Evolutionary conservation across 2,329 filamentous ascomycete species (phyloP).

Genomic region (Botrytis fragariae): DNA sequence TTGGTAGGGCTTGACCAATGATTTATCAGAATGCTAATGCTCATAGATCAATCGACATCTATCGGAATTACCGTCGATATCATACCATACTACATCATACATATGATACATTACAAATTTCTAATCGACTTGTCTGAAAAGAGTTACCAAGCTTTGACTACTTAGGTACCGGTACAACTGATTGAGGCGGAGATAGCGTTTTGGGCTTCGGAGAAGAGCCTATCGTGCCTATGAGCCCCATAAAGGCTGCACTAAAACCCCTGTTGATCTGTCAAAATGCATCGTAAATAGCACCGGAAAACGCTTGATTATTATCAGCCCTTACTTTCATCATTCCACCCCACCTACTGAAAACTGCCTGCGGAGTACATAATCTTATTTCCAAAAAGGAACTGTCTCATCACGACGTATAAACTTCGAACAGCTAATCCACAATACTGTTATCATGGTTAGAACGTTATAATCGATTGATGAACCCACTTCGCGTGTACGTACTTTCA

Average conservation of each 20-base stretch:
- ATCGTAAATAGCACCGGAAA: neutral
- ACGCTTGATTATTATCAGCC: neutral
- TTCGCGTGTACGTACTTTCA: neutral
- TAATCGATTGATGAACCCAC: neutral
- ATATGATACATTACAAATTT: neutral
- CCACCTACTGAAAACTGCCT: neutral
- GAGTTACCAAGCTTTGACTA: conserved; percentile 1
- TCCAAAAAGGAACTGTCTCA: neutral
- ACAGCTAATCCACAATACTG: neutral
- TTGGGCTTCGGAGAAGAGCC: conserved; percentile 13
- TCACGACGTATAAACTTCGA: neutral
- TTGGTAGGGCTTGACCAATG: neutral
- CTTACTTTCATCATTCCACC: neutral
- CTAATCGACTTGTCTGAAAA: neutral
- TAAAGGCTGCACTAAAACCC: neutral
- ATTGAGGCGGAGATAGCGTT: conserved; percentile 10
- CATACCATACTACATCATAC: neutral
- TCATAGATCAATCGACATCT: neutral
- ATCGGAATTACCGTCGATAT: neutral
- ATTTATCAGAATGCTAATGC: neutral
- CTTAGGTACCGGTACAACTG: neutral
- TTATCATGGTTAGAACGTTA: neutral
- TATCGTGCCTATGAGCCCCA: neutral
- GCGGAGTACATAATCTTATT: neutral
- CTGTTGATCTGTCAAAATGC: conserved; percentile 3